A percentile compares a stretch with the other conserved stretches of the same genome.
Evolutionary conservation across 768 basidiomycete genomes (phyloP).

Genomic region (Thelephora ganbajun): DNA sequence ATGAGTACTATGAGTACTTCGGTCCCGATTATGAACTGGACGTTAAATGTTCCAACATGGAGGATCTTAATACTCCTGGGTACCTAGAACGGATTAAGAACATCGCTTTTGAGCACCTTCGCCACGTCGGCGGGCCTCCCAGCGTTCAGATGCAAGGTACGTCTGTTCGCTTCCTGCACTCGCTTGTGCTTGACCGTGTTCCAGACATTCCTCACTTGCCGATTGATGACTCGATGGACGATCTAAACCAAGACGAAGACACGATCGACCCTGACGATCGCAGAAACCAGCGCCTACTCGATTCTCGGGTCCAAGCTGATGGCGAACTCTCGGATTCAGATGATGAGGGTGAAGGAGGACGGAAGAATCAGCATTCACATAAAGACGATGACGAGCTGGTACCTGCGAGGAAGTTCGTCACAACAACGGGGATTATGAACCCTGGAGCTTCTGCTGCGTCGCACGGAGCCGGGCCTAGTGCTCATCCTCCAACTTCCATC

Average conservation of each 20-base stretch:
- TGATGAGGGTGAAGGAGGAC: constrained; percentile 86
- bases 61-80: constrained; percentile 85
- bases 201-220: constrained; percentile 75
- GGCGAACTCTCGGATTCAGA: constrained; percentile 94
- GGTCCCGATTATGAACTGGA: constrained; percentile 95
- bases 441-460: constrained; percentile 40
- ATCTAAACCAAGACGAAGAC: constrained; percentile 74
- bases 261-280: constrained; percentile 64
- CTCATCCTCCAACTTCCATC: constrained; percentile 24
- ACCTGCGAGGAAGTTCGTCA: constrained; percentile 35
- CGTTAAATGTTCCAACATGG: constrained; percentile 87
- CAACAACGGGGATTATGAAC: constrained; percentile 59
- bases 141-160: constrained; percentile 84
- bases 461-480: constrained; percentile 68
- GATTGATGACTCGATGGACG: constrained; percentile 75
- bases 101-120: constrained; percentile 84
- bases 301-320: constrained; percentile 70
- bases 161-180: constrained; percentile 8
- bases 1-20: constrained; percentile 99
- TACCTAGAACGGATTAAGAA: constrained; percentile 89
- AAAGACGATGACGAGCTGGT: constrained; percentile 34
- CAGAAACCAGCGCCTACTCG: constrained; percentile 62
- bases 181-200: neutral
- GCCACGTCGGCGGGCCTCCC: constrained; percentile 78
- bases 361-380: constrained; percentile 53